Conservation (phyloP, 768 basidiomycete species). For the Baorangia bicolor region DNA sequence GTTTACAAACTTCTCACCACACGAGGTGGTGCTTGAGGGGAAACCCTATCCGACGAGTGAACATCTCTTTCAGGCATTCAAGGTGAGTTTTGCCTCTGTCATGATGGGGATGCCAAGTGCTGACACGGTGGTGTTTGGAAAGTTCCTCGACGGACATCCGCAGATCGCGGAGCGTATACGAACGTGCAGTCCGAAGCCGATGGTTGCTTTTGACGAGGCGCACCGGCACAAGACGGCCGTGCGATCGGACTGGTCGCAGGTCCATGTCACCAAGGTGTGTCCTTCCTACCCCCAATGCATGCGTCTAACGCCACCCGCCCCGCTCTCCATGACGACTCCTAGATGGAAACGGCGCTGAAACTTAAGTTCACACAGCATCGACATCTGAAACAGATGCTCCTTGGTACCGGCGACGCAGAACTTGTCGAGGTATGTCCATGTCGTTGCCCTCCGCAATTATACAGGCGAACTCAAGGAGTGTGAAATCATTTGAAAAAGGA, state of each 20-base stretch:
- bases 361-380: constrained; percentile 72
- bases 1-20: constrained; percentile 72
- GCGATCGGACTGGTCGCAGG: constrained; percentile 61
- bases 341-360: constrained; percentile 66
- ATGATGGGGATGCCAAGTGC: neutral
- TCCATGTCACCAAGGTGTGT: constrained; percentile 61
- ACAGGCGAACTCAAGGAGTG: neutral
- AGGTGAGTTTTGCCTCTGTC: constrained; percentile 40
- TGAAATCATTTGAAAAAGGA: constrained; percentile 41
- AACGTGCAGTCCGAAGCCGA: constrained; percentile 58
- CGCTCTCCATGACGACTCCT: neutral
- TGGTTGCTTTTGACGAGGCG: constrained; percentile 64
- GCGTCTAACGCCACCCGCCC: neutral
- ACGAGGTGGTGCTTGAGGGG: constrained; percentile 62
- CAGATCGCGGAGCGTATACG: constrained; percentile 69
- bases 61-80: constrained; percentile 77
- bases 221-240: constrained; percentile 64
- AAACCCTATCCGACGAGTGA: constrained; percentile 73
- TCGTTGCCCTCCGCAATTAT: neutral
- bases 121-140: neutral
- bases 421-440: constrained; percentile 57
- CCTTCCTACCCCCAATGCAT: neutral
- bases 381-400: constrained; percentile 55
- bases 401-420: constrained; percentile 63
- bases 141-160: constrained; percentile 63